Percentiles rank a stretch among this genome's conserved stretches.
phyloP scores from a whole-genome alignment of 2,329 filamentous ascomycete species.

The Ilyonectria mors-panacis region DNA sequence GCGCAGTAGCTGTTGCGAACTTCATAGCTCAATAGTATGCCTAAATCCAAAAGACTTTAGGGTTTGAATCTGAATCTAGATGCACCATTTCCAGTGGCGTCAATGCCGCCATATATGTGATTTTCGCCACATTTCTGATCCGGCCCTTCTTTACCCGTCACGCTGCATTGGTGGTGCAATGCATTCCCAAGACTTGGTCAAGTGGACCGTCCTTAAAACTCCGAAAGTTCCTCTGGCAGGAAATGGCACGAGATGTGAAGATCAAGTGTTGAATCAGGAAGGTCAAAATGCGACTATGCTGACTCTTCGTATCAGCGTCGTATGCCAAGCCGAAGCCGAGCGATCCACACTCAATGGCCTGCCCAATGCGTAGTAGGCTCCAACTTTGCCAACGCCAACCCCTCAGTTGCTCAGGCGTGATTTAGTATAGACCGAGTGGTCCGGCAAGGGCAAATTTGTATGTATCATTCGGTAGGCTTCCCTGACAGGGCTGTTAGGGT shows the following conservation, averaged over 20 bases:
- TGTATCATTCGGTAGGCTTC: background rate
- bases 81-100: background rate
- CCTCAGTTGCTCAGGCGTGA: slow-evolving; percentile 3
- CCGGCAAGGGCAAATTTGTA: background rate
- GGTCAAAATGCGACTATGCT: slow-evolving; percentile 26
- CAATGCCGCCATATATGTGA: slow-evolving; percentile 11
- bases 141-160: background rate
- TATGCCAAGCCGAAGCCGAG: slow-evolving; percentile 41
- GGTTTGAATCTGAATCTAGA: background rate
- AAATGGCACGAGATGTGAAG: slow-evolving; percentile 5
- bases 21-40: slow-evolving; percentile 35
- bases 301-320: slow-evolving; percentile 28
- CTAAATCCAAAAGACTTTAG: background rate
- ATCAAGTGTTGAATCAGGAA: slow-evolving; percentile 26
- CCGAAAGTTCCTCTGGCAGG: background rate
- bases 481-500: background rate
- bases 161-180: background rate
- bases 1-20: slow-evolving; percentile 28
- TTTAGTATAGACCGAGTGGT: background rate
- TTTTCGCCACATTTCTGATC: background rate
- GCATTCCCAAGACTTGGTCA: background rate
- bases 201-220: slow-evolving; percentile 7
- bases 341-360: slow-evolving; percentile 40
- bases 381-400: background rate
- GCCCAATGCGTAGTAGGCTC: slow-evolving; percentile 37